Evolutionary conservation across 192 early-diverging fungal genomes (phyloP).

Genomic region (Coemansia erecta): DNA sequence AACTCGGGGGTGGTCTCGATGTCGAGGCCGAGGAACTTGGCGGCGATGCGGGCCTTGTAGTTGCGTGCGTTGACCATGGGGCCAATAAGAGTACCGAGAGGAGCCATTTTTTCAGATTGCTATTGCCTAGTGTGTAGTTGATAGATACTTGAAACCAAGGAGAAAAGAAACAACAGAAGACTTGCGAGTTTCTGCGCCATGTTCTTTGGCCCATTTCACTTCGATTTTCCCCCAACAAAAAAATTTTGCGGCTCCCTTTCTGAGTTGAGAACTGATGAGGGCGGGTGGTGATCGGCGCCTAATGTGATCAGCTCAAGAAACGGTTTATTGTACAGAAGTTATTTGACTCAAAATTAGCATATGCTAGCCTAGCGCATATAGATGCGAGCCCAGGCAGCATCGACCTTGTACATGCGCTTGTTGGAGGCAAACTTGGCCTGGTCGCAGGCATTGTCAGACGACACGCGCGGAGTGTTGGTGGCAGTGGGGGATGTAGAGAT

Average conservation of each 20-base stretch:
- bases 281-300: no score
- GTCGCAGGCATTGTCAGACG: background rate
- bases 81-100: conserved; percentile 42
- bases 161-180: background rate
- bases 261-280: no score
- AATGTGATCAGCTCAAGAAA: no score
- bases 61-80: conserved; percentile 36
- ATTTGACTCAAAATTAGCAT: background rate
- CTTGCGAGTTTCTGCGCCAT: background rate
- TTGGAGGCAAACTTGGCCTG: conserved; percentile 2
- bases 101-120: conserved; percentile 20
- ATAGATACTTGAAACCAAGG: background rate
- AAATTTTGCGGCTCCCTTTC: no score
- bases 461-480: conserved; percentile 11
- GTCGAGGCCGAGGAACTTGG: conserved; percentile 75
- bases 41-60: conserved; percentile 70
- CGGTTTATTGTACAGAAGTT: no score
- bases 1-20: conserved; percentile 63
- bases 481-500: conserved; percentile 1
- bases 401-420: conserved; percentile 9
- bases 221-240: no score
- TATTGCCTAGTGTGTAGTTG: background rate
- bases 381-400: conserved; percentile 9
- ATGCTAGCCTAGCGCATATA: conserved; percentile 7
- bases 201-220: background rate